Conservation (phyloP, 176 grass and related monocot genomes). For the Bothriochloa decipiens region DNA sequence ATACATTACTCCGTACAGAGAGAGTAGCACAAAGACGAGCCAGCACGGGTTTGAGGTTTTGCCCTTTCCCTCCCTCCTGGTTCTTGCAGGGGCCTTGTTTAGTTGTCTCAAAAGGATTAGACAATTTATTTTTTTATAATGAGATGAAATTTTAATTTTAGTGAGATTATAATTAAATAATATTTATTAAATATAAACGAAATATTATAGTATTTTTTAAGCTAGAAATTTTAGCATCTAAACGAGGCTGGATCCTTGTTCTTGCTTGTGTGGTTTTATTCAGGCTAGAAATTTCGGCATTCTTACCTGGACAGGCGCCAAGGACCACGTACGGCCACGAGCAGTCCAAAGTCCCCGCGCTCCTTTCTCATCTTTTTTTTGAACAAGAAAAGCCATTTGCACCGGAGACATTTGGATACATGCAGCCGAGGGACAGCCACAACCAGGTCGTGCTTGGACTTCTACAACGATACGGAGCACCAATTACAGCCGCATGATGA, state of each 20-base stretch:
- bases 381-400: constrained; percentile 3
- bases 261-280: neutral
- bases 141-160: too few species aligned
- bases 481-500: constrained; percentile 26
- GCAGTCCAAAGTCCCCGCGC: neutral
- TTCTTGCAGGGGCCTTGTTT: too few species aligned
- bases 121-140: too few species aligned
- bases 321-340: constrained; percentile 6
- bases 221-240: too few species aligned
- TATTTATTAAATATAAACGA: too few species aligned
- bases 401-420: neutral
- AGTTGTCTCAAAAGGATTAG: too few species aligned
- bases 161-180: too few species aligned
- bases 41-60: constrained; percentile 28
- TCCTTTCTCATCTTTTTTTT: constrained; percentile 7
- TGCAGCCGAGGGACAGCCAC: neutral
- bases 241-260: too few species aligned
- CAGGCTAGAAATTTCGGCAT: too few species aligned
- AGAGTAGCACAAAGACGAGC: neutral
- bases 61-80: neutral
- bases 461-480: neutral
- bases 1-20: too few species aligned
- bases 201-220: too few species aligned
- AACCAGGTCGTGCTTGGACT: constrained; percentile 11
- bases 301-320: constrained; percentile 29